Conservation (phyloP, 495 filamentous ascomycete species). For the Amphirosellinia nigrospora region DNA sequence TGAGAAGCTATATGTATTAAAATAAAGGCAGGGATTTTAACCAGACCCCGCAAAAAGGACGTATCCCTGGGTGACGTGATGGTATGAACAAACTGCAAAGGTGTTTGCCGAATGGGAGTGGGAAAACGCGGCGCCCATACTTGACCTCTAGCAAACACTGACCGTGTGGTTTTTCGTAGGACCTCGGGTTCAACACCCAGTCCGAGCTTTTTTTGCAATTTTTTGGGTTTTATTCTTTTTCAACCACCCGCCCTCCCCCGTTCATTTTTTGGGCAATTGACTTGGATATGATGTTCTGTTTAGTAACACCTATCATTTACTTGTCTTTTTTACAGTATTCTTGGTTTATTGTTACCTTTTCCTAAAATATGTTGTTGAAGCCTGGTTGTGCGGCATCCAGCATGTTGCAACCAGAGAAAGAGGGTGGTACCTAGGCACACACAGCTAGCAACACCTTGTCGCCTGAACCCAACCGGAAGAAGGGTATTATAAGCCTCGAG, state of each 20-base stretch:
- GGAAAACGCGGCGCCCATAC: conserved; percentile 5
- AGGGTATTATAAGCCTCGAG: no score
- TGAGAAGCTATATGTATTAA: background rate
- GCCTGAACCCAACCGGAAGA: no score
- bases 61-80: conserved; percentile 22
- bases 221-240: background rate
- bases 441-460: no score
- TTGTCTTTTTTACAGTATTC: background rate
- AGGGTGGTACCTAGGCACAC: no score
- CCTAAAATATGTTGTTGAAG: background rate
- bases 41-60: conserved; percentile 18
- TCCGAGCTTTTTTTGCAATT: conserved; percentile 14
- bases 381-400: background rate
- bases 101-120: conserved; percentile 14
- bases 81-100: conserved; percentile 22
- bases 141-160: conserved; percentile 16
- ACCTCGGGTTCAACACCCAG: conserved; percentile 7
- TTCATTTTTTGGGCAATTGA: no score
- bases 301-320: background rate
- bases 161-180: conserved; percentile 20
- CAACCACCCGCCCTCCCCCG: background rate
- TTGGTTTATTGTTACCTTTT: background rate
- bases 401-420: background rate
- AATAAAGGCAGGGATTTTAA: background rate
- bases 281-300: background rate